Evolutionary conservation across 2,329 filamentous ascomycete genomes (phyloP), one percentile per base, ranked within the genome.

Genomic region (Fusarium sp.): DNA sequence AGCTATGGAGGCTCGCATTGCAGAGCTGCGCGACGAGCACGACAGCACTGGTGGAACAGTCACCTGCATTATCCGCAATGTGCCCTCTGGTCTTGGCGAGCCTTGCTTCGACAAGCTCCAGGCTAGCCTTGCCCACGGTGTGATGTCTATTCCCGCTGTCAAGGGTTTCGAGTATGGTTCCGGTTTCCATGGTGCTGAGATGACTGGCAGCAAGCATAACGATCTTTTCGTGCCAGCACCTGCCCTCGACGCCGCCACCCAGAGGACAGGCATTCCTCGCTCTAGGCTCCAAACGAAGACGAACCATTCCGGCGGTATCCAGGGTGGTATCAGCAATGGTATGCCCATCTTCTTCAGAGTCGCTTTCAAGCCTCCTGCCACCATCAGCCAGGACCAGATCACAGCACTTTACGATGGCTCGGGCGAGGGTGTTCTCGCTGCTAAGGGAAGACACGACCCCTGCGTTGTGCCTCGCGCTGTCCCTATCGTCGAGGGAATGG

Each of bases 91-190:
- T 0, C 88, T 98, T 6, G 96, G 96, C 67, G 96, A 98, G 87
- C 96, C 96, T 2, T 93, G 91, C 83, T 98, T 99, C 82, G 94
- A 97, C 83, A 98, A 98, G 86, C 88, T 98, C 49, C 95, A 99
- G 86, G 96, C 96, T 12, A 90, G 89, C 81, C 90, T 99, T 52
- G 95, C 91, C 32, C 96, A 98, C 80, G 96, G 94, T 56, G 98
- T 99, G 94, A 89, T 98, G 72, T 94, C 91, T 81, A 97, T 98
- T 78, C 96, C 96, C 9, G 95, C 96, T 7, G 96, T 93, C 42
- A 99, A 98, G 85, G 96, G 93, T 61, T 98, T 98, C 80, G 96
- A 98, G 81, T 92, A 98, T 74, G 96, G 96, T 61, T 97, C 94
- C 60, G 96, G 96, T 18, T 98, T 98, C 82, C 91, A 88, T 57